Evolutionary conservation across 805 yeast genomes (phyloP).

Genomic region (Cephaloascus fragrans): DNA sequence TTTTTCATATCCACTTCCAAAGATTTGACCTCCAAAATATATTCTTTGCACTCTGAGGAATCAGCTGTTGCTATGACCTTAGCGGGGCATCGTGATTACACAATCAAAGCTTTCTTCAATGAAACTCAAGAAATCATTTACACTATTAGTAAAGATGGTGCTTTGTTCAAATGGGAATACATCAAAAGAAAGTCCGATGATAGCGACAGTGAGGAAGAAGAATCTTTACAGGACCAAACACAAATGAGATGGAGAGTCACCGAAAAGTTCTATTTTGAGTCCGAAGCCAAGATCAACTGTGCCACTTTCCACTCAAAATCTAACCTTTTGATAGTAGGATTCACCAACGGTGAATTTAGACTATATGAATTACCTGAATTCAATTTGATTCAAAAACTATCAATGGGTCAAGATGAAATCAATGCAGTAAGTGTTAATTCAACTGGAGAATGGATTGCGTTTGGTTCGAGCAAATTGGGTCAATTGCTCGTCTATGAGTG

Average conservation of each 20-base stretch:
- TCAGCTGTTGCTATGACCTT: constrained; percentile 70
- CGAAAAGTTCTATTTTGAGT: constrained; percentile 63
- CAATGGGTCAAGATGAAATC: constrained; percentile 87
- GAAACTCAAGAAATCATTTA: constrained; percentile 83
- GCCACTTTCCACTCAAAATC: constrained; percentile 72
- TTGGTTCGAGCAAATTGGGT: constrained; percentile 87
- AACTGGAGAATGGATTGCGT: constrained; percentile 94
- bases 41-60: constrained; percentile 63
- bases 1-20: constrained; percentile 80
- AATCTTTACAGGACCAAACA: constrained; percentile 28
- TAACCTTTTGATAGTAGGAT: constrained; percentile 78
- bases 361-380: constrained; percentile 81
- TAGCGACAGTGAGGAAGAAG: constrained; percentile 30
- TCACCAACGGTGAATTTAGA: constrained; percentile 82
- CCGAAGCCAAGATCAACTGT: constrained; percentile 66
- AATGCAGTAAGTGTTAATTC: constrained; percentile 72
- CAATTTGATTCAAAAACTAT: constrained; percentile 70
- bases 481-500: constrained; percentile 95
- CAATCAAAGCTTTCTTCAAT: constrained; percentile 79
- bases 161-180: constrained; percentile 87
- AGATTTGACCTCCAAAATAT: constrained; percentile 82
- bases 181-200: constrained; percentile 43
- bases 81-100: constrained; percentile 89
- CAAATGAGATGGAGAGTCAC: constrained; percentile 74
- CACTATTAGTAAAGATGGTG: constrained; percentile 92